Conservation (phyloP, 1,284 basidiomycete species). For the Ceraceosorus guamensis region DNA sequence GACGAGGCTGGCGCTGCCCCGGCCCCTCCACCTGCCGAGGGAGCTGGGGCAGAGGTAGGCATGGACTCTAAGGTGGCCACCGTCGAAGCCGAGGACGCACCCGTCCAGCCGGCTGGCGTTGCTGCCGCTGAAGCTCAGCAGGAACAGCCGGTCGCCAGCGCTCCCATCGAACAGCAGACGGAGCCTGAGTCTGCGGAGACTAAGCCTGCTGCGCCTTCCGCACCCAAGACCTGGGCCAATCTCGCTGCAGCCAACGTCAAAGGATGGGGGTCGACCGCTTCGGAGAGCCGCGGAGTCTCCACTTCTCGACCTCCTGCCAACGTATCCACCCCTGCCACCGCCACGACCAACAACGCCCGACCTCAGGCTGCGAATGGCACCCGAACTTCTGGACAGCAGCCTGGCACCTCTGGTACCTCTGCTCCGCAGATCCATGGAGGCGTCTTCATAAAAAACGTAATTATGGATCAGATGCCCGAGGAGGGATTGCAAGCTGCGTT, state of each 20-base stretch:
- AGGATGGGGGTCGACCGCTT: constrained; percentile 41
- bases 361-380: not conserved
- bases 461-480: constrained; percentile 57
- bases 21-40: constrained; percentile 8
- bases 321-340: constrained; percentile 49
- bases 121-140: constrained; percentile 54
- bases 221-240: constrained; percentile 47
- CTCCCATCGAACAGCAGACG: constrained; percentile 50
- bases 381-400: constrained; percentile 1
- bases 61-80: constrained; percentile 26
- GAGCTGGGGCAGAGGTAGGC: constrained; percentile 30
- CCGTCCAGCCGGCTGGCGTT: constrained; percentile 38
- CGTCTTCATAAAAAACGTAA: constrained; percentile 56
- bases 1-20: constrained; percentile 14
- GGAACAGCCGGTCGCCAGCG: no score
- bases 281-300: constrained; percentile 26
- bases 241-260: constrained; percentile 40
- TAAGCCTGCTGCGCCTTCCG: constrained; percentile 36
- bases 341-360: constrained; percentile 1
- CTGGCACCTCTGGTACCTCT: not conserved
- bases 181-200: constrained; percentile 39
- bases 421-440: constrained; percentile 12
- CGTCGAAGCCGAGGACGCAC: constrained; percentile 27
- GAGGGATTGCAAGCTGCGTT: constrained; percentile 58
- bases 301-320: constrained; percentile 34